Percentiles rank a stretch among this genome's conserved stretches.
These are phyloP conservation scores for Exserohilum rostratum DNA, from an alignment of 2,329 filamentous ascomycete genomes.

Conservation along the genomic window DNA sequence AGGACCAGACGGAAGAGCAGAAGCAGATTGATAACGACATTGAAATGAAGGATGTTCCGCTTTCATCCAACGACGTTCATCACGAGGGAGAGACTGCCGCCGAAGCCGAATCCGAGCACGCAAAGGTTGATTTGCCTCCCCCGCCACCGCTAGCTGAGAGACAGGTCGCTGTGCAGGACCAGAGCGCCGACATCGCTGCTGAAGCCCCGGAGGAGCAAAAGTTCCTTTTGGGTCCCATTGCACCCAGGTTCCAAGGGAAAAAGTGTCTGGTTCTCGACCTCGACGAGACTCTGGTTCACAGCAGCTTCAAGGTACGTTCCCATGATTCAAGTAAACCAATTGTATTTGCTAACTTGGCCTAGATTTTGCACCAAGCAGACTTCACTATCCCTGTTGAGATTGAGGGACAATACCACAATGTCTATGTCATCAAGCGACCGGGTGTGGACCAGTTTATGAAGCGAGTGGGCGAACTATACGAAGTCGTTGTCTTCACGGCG, in stretches of 20 bases:
- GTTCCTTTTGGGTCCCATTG: constrained; percentile 80
- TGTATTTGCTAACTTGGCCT: constrained; percentile 22
- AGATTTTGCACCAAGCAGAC: constrained; percentile 97
- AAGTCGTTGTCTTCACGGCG: constrained; percentile 97
- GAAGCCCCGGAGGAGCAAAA: constrained; percentile 60
- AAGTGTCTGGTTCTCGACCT: constrained; percentile 96
- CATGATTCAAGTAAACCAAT: not conserved
- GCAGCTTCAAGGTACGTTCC: constrained; percentile 87
- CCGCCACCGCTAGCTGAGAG: constrained; percentile 60
- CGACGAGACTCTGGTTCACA: constrained; percentile 96
- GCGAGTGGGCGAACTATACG: constrained; percentile 93
- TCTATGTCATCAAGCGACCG: constrained; percentile 99
- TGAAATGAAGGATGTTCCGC: constrained; percentile 68
- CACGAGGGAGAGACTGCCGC: constrained; percentile 40
- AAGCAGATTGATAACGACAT: constrained; percentile 60
- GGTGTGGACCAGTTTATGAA: constrained; percentile 99
- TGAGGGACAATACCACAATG: constrained; percentile 98
- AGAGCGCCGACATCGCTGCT: constrained; percentile 51
- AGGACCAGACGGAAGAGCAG: constrained; percentile 58
- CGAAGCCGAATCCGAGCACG: constrained; percentile 34
- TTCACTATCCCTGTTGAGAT: constrained; percentile 99
- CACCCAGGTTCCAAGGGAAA: constrained; percentile 78
- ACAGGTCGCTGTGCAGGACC: constrained; percentile 47
- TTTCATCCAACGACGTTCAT: constrained; percentile 58
- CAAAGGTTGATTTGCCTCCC: constrained; percentile 60